Base-by-base conservation (phyloP, 352 stramenopile genomes). In the Globisporangium yorkense region DNA sequence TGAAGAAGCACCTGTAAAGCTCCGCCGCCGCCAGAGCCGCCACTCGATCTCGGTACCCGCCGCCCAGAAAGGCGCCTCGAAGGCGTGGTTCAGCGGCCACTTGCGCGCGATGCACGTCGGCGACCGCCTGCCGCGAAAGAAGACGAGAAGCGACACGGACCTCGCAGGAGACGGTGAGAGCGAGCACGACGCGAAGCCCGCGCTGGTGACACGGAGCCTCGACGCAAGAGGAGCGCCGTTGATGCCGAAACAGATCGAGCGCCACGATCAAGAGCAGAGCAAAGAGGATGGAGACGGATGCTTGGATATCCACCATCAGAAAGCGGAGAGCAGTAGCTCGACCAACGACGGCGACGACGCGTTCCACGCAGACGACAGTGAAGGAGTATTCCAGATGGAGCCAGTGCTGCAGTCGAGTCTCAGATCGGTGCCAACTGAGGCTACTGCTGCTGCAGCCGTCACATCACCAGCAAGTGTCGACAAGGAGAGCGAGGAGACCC, bases 1-100 rank as follows among this genome's bases (percentile, higher is more conserved):
- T 16, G 60, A 69, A 35, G 60, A 61, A 48, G 65, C 45, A 59
- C 41, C 31, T 2, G 54, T 65, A n/a, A 74, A 65, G 20, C 57
- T 71, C 12, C 66, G 64, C 13, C 65, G 59, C 21, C 61, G 61
- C 39, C 56, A 47, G 33, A 53, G 43, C 49, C 61, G 61, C 18
- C 54, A 58, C 43, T 76, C 75, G 9, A 67, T 77, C 31, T 61
- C 69, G 0, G 24, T 54, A 13, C 56, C 59, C 27, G 20, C 50
- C 20, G 40, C 60, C 46, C 69, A 62, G 41, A 67, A 67, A 35
- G 49, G 61, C 24, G 29, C 62, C 29, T 63, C 66, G 37, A 68
- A 66, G 52, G 63, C 72, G 13, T 92, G 81, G 81, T 89, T 88
- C 54, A 85, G 77, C 52, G 75, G 77, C 0, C 78, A 92, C 54